Base-by-base conservation (phyloP, 2,329 filamentous ascomycete species). In the Bisporella sp. region DNA sequence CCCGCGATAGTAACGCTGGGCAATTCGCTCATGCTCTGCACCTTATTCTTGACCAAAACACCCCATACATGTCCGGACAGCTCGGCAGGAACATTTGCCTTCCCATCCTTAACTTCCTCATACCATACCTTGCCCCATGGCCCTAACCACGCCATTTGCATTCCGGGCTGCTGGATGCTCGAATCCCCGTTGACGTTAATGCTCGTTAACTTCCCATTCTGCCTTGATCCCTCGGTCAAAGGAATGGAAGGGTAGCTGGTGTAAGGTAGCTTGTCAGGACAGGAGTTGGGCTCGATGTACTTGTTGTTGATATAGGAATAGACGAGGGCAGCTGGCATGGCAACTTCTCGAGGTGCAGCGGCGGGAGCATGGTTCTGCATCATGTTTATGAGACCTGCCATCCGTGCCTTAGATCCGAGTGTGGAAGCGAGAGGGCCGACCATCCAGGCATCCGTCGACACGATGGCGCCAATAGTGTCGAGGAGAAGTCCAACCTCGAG, bases 91-190 rank as follows among this genome's bases (percentile, higher is more conserved):
- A 69, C 68, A 5, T 47, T 45, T 3, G 60, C 57, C 4, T 51
- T 55, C 2, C 58, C 60, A 6, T 62, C 55, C 4, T 29, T 43
- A 6, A 67, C 57, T 6, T 55, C 49, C 0, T 64, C 64, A 50
- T 64, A 70, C 57, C 62, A 49, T 9, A 69, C 47, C 6, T 54
- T 57, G 29, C 68, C 69, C 64, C 65, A 71, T 9, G 65, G 52
- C 0, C 68, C 68, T 12, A 70, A 59, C 68, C 68, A 71, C 4
- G 68, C 69, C 3, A 69, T 48, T 46, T 57, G 69, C 31, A 60
- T 56, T 5, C 60, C 54, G 0, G 54, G 57, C n/a, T 55, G 8
- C 40, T 30, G 28, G 55, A 59, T 11, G n/a, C 28, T 13, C 31
- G 62, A 49, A 43, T 59, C 48, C 33, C 68, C 47, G 7, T 53